Conservation (phyloP, 1,284 basidiomycete species). For the Marasmius oreades region DNA sequence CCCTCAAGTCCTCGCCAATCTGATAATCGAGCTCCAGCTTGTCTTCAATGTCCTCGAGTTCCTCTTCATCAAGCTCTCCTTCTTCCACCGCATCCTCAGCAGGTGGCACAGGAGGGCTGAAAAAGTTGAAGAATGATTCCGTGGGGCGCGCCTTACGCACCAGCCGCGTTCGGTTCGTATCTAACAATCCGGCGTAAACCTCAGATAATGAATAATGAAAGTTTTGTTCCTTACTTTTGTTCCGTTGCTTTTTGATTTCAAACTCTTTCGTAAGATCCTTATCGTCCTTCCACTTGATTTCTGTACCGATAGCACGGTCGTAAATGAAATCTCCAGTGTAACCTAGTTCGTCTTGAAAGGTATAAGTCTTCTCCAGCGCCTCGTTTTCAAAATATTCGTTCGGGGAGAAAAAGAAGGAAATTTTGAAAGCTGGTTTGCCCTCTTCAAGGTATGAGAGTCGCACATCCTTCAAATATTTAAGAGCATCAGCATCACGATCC, state of each 20-base stretch:
- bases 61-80: conserved; percentile 82
- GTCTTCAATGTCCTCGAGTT: conserved; percentile 87
- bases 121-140: conserved; percentile 98
- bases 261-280: conserved; percentile 97
- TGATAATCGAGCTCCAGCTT: conserved; percentile 97
- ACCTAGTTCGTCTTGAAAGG: conserved; percentile 92
- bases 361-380: conserved; percentile 89
- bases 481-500: conserved; percentile 83
- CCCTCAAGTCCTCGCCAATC: conserved; percentile 98
- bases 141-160: conserved; percentile 86
- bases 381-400: conserved; percentile 91
- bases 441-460: conserved; percentile 60
- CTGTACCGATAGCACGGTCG: conserved; percentile 86
- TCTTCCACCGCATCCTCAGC: conserved; percentile 66
- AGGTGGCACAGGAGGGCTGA: conserved; percentile 81
- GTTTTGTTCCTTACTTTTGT: conserved; percentile 77
- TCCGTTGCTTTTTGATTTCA: conserved; percentile 99
- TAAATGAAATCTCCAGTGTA: conserved; percentile 96
- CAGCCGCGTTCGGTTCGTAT: conserved; percentile 90
- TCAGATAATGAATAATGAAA: conserved; percentile 3
- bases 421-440: conserved; percentile 85
- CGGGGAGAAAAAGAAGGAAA: conserved; percentile 77
- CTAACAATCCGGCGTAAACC: conserved; percentile 36
- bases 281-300: conserved; percentile 97
- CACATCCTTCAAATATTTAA: conserved; percentile 68